Base-by-base conservation (phyloP, 1,139 yeast species). In the Lodderomyces jiufengensis region DNA sequence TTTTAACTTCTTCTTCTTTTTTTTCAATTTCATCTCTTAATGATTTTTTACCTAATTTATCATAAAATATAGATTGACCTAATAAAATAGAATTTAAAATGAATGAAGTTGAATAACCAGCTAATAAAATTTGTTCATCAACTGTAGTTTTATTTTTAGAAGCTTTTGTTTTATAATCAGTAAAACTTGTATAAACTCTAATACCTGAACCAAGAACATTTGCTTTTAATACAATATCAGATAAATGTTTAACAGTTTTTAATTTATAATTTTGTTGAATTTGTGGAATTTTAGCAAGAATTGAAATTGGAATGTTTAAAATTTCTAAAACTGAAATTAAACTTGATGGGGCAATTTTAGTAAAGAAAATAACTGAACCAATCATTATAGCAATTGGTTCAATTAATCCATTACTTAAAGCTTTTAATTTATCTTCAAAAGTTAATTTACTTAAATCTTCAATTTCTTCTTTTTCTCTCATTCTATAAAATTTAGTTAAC, bases 201-300 rank as follows among this genome's bases (percentile, higher is more conserved):
- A 76, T 72, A 24, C 72, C 55, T 3, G 81, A 66, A 0, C 84
- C 84, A 9, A 73, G 39, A 25, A 73, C 63, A 49, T 77, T 76
- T 39, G 79, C 81, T 35, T 70, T 63, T 27, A 79, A 73, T 8
- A 82, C 72, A 31, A 76, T 57, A 11, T 67, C 63, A 13, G 80
- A 68, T 45, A 79, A 64, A 48, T 77, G 80, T 18, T 71, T 70
- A 1, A 83, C 76, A 3, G 80, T 70, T 44, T 66, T 63, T 49
- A 70, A 66, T 33, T 54, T 58, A 46, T 64, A 59, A 49, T 78
- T 78, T 31, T 65, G 57, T 31, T 53, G 48, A 38, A 79, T 75
- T 50, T 79, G 85, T 1, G 84, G 83, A 24, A 78, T 44, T 50
- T 76, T 78, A 32, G 80, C 67, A 13, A 67, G 50, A 13, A 78